A percentile compares a stretch with the other conserved stretches of the same genome.
phyloP scores from a whole-genome alignment of 768 basidiomycete species.

The Boletus speciosus region DNA sequence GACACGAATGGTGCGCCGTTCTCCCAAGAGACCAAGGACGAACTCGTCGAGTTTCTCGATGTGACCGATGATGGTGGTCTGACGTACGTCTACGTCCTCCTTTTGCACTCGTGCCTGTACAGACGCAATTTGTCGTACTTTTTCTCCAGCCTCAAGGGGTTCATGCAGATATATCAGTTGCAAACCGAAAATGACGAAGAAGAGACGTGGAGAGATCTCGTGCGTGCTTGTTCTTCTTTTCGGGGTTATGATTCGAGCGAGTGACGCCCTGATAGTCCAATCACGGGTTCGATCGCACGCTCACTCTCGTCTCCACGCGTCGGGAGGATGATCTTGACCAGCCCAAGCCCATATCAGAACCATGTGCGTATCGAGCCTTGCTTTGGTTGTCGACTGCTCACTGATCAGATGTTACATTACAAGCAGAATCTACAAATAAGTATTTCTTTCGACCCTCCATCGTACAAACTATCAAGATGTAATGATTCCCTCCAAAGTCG shows the following conservation, averaged over 20 bases:
- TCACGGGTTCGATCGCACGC: slow-evolving; percentile 71
- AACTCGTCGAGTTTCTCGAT: slow-evolving; percentile 73
- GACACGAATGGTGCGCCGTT: slow-evolving; percentile 86
- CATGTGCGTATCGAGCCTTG: slow-evolving; percentile 13
- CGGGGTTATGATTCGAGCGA: slow-evolving; percentile 1
- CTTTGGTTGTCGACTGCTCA: not conserved
- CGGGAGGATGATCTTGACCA: slow-evolving; percentile 45
- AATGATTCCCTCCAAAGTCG: slow-evolving; percentile 7
- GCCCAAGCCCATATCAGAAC: slow-evolving; percentile 13
- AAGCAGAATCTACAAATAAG: slow-evolving; percentile 17
- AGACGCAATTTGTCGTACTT: not conserved
- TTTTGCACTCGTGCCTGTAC: not conserved
- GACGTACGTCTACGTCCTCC: slow-evolving; percentile 49
- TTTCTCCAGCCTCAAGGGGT: slow-evolving; percentile 62
- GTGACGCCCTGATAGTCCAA: slow-evolving; percentile 44
- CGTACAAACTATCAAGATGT: slow-evolving; percentile 14
- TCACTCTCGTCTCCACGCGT: slow-evolving; percentile 56
- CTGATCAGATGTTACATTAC: not conserved
- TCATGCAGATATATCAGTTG: slow-evolving; percentile 79
- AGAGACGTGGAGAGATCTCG: slow-evolving; percentile 82
- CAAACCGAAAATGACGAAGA: slow-evolving; percentile 82
- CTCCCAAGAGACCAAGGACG: slow-evolving; percentile 71
- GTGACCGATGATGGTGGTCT: slow-evolving; percentile 66
- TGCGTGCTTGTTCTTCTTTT: slow-evolving; percentile 33
- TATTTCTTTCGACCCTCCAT: not conserved